phyloP scores from a whole-genome alignment of 768 basidiomycete species.

The Cystobasidium ongulense region DNA sequence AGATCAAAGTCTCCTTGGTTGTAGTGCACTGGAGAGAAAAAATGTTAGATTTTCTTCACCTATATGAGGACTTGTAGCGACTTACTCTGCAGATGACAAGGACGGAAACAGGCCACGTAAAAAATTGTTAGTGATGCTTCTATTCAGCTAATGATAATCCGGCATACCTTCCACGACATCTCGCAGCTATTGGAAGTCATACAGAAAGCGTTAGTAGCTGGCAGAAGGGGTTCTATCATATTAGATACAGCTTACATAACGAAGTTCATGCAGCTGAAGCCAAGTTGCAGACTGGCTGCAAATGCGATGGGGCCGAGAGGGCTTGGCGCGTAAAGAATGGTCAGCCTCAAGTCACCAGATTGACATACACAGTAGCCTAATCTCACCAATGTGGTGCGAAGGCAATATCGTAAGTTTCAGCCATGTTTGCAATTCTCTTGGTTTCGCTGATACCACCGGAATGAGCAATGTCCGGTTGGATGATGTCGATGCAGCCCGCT shows the following conservation, averaged over 20 bases:
- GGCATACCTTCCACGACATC: conserved; percentile 43
- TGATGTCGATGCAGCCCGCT: conserved; percentile 56
- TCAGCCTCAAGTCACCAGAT: not conserved
- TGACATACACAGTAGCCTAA: not conserved
- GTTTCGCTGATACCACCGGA: conserved; percentile 52
- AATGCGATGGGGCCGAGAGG: conserved; percentile 59
- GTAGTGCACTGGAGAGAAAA: conserved; percentile 49
- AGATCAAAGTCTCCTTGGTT: conserved; percentile 54
- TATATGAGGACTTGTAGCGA: conserved; percentile 44
- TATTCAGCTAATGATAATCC: not conserved
- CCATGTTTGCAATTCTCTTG: conserved; percentile 55
- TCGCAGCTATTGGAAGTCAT: conserved; percentile 36
- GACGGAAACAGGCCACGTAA: no score
- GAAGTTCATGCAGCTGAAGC: conserved; percentile 56
- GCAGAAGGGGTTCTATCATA: not conserved
- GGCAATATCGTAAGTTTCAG: conserved; percentile 64
- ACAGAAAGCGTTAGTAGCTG: not conserved
- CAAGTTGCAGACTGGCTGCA: conserved; percentile 63
- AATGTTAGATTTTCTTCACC: conserved; percentile 43
- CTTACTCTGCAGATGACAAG: conserved; percentile 41
- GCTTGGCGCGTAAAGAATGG: not conserved
- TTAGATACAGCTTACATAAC: conserved; percentile 38
- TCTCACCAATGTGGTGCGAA: conserved; percentile 58
- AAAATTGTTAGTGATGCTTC: no score
- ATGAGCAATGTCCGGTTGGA: conserved; percentile 57